Conservation (phyloP, 148 eudicot genomes). For the Mesembryanthemum crystallinum region DNA sequence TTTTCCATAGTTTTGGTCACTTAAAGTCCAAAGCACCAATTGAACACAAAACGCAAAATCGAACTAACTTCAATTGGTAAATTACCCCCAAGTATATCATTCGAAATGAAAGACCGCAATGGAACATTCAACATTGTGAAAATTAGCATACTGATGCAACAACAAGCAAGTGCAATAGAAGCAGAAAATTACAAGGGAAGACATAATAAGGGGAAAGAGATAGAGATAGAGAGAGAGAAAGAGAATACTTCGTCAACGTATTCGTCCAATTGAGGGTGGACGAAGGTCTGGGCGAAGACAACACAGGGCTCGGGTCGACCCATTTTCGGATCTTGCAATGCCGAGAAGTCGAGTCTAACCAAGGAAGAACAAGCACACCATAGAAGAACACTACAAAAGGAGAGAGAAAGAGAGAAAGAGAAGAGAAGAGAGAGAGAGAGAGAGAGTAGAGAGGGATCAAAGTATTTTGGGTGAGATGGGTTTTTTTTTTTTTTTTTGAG, state of each 20-base stretch:
- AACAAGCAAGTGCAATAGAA: neutral
- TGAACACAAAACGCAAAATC: neutral
- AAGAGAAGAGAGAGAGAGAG: no score
- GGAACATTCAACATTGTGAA: neutral
- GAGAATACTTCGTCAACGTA: constrained; percentile 80
- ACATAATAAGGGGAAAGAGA: neutral
- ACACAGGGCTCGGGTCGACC: constrained; percentile 94
- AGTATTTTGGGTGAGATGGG: no score
- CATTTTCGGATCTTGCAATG: constrained; percentile 33
- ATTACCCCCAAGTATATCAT: neutral
- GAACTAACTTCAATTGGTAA: neutral
- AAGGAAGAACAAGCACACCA: no score
- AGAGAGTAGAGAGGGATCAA: no score
- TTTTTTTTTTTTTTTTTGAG: no score
- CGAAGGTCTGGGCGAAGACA: constrained; percentile 88
- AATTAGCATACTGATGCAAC: neutral
- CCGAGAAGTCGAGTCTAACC: no score
- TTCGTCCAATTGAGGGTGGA: constrained; percentile 86
- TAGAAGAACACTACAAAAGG: no score
- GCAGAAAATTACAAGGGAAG: neutral
- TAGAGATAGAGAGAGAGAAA: neutral
- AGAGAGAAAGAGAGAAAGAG: no score
- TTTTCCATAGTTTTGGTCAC: neutral
- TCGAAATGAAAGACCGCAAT: neutral
- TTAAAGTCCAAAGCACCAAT: neutral